These are phyloP conservation scores for Gossypium turneri DNA, from an alignment of 345 rosid species.

Conservation along the genomic window DNA sequence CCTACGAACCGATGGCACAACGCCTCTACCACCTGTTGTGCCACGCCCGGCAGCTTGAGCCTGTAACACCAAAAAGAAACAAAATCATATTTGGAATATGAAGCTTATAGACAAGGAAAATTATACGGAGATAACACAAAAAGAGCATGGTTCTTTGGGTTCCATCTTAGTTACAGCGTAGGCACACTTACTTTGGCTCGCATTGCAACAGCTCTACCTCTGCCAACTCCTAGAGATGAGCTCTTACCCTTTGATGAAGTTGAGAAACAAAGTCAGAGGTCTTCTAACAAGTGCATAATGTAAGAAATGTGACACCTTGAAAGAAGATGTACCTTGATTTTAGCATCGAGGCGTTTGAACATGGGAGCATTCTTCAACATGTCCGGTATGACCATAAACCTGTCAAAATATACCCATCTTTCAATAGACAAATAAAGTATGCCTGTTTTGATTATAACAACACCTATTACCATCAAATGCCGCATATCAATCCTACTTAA, in stretches of 20 bases:
- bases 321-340: constrained; percentile 55
- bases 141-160: not conserved
- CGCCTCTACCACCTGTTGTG: constrained; percentile 65
- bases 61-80: constrained; percentile 25
- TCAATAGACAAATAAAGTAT: not conserved
- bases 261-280: constrained; percentile 9
- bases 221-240: constrained; percentile 84
- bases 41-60: constrained; percentile 84
- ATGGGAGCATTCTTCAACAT: constrained; percentile 98
- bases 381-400: constrained; percentile 99
- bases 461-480: not conserved
- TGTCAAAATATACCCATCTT: constrained; percentile 24
- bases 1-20: constrained; percentile 68
- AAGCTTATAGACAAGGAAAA: not conserved
- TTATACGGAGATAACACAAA: not conserved
- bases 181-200: constrained; percentile 72
- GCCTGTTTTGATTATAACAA: not conserved
- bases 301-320: not conserved
- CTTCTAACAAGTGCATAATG: not conserved
- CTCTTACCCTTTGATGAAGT: constrained; percentile 72
- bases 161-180: not conserved
- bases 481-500: not conserved
- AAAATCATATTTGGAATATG: not conserved
- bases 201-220: constrained; percentile 90
- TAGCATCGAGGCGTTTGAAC: constrained; percentile 89